These are phyloP conservation scores for Leucogyrophana mollusca DNA, from an alignment of 768 basidiomycete genomes.

Conservation along the genomic window DNA sequence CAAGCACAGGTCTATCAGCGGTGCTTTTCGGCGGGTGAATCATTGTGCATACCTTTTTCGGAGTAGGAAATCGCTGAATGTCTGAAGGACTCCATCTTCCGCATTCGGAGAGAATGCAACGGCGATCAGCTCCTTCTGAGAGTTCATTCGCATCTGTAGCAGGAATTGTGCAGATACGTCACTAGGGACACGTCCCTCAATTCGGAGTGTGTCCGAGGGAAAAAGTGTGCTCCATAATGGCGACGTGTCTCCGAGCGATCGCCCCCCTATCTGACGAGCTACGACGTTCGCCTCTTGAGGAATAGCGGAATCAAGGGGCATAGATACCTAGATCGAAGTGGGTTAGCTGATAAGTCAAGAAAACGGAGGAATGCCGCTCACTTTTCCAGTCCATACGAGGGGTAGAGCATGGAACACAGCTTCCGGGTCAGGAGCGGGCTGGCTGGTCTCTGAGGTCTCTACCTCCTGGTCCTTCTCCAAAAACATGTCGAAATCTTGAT, in stretches of 20 bases:
- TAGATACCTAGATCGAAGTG: constrained; percentile 54
- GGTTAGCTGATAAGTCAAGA: constrained; percentile 8
- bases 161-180: constrained; percentile 78
- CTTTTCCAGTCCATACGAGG: constrained; percentile 75
- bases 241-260: constrained; percentile 53
- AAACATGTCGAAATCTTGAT: constrained; percentile 88
- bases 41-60: constrained; percentile 61
- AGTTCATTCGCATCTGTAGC: constrained; percentile 73
- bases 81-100: constrained; percentile 49
- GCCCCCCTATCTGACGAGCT: constrained; percentile 81
- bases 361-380: constrained; percentile 28
- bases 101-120: constrained; percentile 65
- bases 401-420: constrained; percentile 54
- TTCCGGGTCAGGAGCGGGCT: constrained; percentile 40
- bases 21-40: too few species aligned
- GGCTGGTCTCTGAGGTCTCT: constrained; percentile 18
- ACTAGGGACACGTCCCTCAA: constrained; percentile 82
- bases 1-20: constrained; percentile 12
- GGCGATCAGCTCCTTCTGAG: constrained; percentile 75
- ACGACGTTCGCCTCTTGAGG: constrained; percentile 65
- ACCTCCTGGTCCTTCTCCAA: constrained; percentile 56
- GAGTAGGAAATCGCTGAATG: constrained; percentile 65
- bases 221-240: constrained; percentile 76
- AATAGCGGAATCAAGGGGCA: constrained; percentile 75
- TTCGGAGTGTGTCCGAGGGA: constrained; percentile 64